phyloP scores from a whole-genome alignment of 306 rosid genomes.

The Gynostemma pentaphyllum region DNA sequence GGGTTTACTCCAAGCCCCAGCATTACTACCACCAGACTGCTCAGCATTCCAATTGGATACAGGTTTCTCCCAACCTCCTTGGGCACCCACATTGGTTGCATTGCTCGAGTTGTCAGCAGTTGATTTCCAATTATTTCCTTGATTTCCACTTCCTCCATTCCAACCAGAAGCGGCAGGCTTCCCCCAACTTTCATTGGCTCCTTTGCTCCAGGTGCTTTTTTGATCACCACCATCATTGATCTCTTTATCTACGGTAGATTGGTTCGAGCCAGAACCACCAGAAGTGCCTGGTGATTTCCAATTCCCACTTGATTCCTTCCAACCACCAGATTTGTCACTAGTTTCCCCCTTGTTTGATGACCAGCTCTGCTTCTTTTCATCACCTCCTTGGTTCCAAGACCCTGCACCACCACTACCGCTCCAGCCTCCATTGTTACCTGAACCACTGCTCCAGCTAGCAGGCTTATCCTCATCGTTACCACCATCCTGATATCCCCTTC shows the following conservation, averaged over 20 bases:
- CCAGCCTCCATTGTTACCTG: conserved; percentile 25
- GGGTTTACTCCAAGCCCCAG: background rate
- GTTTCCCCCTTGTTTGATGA: conserved; percentile 22
- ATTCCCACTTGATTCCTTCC: conserved; percentile 17
- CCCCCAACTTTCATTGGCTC: conserved; percentile 17
- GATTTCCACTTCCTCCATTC: conserved; percentile 1
- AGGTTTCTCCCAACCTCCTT: conserved; percentile 8
- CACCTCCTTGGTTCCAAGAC: conserved; percentile 27
- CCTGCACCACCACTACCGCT: conserved; percentile 26
- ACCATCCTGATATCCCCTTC: conserved; percentile 52
- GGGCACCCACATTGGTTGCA: background rate
- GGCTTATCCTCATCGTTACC: conserved; percentile 9
- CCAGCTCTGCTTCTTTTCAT: conserved; percentile 26
- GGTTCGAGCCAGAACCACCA: conserved; percentile 7
- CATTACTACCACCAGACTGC: background rate
- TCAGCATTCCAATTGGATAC: background rate
- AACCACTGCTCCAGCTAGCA: background rate
- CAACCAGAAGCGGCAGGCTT: conserved; percentile 8
- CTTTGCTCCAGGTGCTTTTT: conserved; percentile 5
- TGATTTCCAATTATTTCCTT: conserved; percentile 16
- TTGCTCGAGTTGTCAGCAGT: background rate
- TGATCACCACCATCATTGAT: background rate
- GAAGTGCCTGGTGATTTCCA: conserved; percentile 22
- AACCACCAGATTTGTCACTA: conserved; percentile 18
- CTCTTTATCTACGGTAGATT: background rate